Base-by-base conservation (phyloP, 2,329 filamentous ascomycete genomes). In the Talaromyces pinophilus region DNA sequence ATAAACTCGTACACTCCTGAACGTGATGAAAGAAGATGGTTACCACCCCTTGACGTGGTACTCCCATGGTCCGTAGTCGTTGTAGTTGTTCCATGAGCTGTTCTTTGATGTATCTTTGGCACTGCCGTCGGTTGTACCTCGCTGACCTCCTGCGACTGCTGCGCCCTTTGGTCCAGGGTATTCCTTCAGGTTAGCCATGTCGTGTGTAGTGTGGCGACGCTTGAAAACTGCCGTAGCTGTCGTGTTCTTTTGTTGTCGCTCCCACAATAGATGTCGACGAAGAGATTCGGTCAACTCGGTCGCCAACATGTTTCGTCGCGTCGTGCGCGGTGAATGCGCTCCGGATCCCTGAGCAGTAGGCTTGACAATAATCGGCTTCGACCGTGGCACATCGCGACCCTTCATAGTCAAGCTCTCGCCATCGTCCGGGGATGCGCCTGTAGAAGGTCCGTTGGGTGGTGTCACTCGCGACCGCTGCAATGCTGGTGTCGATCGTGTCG, bases 271-370 rank as follows among this genome's bases (percentile, higher is more conserved):
- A 73, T 97, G 92, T 72, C 93, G 91, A 25, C 95, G 88, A 3
- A 99, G 88, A 25, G 92, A 96, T 77, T 97, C 93, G 2, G 94
- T 97, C 64, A 99, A 83, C 81, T 99, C 95, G 0, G 92, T 96
- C 8, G 92, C 90, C 65, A 99, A 86, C 95, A 99, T 99, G 79
- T 97, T 96, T 68, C 93, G 88, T 62, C 95, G 88, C 0, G 93
- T 97, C 0, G 94, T 97, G 66, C 93, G 88, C 3, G 95, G 95
- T 5, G 95, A 98, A 70, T 97, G 85, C 1, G 92, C 91, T 33
- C 89, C 87, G 64, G 92, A 90, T 70, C 91, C 87, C 5, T 82
- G 82, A 66, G 88, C 88, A n/a, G 86, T 86, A 22, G 90, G 86
- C 15, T 88, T 89, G 74, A 89, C 87, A 73, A 89, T 87, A 74